phyloP scores from a whole-genome alignment of 2,329 filamentous ascomycete genomes.

The Lecanicillium sp. region DNA sequence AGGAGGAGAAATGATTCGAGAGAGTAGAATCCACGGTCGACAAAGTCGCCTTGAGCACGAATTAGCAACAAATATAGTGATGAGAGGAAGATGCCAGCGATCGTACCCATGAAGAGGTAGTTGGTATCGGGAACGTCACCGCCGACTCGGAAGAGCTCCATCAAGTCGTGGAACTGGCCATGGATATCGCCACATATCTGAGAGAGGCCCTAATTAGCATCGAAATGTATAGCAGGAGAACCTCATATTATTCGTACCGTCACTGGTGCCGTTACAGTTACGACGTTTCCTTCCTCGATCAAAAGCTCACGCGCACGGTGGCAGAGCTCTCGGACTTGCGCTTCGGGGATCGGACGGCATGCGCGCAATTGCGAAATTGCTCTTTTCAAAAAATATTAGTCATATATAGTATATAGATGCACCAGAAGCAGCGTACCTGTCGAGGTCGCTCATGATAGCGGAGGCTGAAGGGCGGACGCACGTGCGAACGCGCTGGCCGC shows the following conservation, averaged over 20 bases:
- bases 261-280: conserved; percentile 88
- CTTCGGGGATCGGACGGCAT: conserved; percentile 91
- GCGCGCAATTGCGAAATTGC: conserved; percentile 92
- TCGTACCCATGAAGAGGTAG: conserved; percentile 86
- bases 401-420: background rate
- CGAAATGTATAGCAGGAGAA: background rate
- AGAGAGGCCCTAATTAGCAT: background rate
- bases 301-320: conserved; percentile 94
- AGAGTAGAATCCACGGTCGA: conserved; percentile 96
- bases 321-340: conserved; percentile 91
- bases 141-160: conserved; percentile 92
- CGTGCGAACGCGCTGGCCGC: conserved; percentile 15
- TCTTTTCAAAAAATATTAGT: conserved; percentile 35
- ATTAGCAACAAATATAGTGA: too few species aligned
- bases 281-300: conserved; percentile 96
- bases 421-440: conserved; percentile 54
- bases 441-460: conserved; percentile 77
- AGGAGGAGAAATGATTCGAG: conserved; percentile 94
- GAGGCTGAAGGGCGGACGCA: conserved; percentile 10
- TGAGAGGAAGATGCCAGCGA: too few species aligned
- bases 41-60: conserved; percentile 68
- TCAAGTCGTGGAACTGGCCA: conserved; percentile 91
- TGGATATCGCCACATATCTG: conserved; percentile 96
- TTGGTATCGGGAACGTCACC: conserved; percentile 93
- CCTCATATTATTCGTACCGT: conserved; percentile 50